Evolutionary conservation across 2,329 filamentous ascomycete species (phyloP).

Genomic region (Drechslerella coelobrocha): DNA sequence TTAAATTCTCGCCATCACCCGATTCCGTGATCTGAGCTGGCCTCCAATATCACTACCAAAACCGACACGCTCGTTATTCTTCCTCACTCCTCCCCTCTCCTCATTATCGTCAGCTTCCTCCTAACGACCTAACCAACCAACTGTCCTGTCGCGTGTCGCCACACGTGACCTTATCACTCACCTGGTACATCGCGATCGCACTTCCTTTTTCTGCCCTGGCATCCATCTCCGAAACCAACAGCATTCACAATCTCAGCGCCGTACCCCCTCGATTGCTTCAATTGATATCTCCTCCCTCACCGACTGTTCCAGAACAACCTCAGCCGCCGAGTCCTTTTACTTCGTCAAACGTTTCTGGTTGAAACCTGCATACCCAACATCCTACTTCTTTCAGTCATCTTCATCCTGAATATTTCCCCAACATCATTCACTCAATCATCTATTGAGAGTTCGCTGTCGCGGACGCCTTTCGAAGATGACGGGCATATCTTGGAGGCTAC

Average conservation of each 20-base stretch:
- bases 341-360: neutral
- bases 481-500: slow-evolving; percentile 47
- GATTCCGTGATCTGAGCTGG: slow-evolving; percentile 33
- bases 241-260: neutral
- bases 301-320: neutral
- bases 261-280: neutral
- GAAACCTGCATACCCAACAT: neutral
- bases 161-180: neutral
- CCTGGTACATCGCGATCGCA: slow-evolving; percentile 2
- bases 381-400: neutral
- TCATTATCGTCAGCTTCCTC: neutral
- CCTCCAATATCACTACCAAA: slow-evolving; percentile 18
- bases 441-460: slow-evolving; percentile 5
- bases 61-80: neutral
- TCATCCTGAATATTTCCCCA: neutral
- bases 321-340: too few relatives aligned
- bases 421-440: neutral
- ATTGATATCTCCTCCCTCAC: neutral
- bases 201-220: neutral
- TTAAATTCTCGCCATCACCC: neutral
- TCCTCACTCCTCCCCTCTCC: neutral
- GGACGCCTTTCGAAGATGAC: slow-evolving; percentile 37
- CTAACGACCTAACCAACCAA: neutral
- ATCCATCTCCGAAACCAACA: slow-evolving; percentile 1
- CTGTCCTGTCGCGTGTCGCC: slow-evolving; percentile 5